Evolutionary conservation across 1,284 basidiomycete species (phyloP).

Genomic region (Irpex rosettiformis): DNA sequence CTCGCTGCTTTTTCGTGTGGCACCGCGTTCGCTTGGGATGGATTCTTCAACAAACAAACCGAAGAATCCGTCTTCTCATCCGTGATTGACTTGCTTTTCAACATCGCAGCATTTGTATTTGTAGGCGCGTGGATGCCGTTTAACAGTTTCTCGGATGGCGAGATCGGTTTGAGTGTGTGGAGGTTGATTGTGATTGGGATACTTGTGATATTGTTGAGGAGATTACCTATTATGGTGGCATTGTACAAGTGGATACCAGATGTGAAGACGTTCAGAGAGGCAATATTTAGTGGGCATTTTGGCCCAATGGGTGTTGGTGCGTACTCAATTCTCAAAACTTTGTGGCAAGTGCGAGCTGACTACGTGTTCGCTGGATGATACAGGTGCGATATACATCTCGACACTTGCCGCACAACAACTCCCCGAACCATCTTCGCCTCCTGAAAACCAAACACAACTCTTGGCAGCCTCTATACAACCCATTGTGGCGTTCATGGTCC

Average conservation of each 20-base stretch:
- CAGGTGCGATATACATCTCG: slow-evolving; percentile 87
- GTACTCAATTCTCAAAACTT: slow-evolving; percentile 21
- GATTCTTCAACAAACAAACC: slow-evolving; percentile 96
- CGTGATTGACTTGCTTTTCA: slow-evolving; percentile 92
- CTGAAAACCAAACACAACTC: slow-evolving; percentile 59
- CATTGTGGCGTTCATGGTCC: slow-evolving; percentile 88
- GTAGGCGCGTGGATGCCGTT: slow-evolving; percentile 97
- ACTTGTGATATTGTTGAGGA: slow-evolving; percentile 72
- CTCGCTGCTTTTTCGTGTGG: slow-evolving; percentile 95
- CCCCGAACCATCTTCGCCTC: slow-evolving; percentile 50
- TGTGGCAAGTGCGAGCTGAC: slow-evolving; percentile 10
- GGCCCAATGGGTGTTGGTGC: slow-evolving; percentile 86
- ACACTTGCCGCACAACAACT: slow-evolving; percentile 78
- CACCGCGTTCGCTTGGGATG: slow-evolving; percentile 97
- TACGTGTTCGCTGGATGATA: slow-evolving; percentile 21
- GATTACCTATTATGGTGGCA: slow-evolving; percentile 81
- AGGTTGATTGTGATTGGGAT: slow-evolving; percentile 81
- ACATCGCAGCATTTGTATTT: slow-evolving; percentile 87
- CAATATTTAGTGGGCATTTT: slow-evolving; percentile 89
- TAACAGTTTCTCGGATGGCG: slow-evolving; percentile 60
- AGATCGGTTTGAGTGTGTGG: slow-evolving; percentile 77
- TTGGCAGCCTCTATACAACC: slow-evolving; percentile 81
- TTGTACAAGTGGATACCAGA: slow-evolving; percentile 91
- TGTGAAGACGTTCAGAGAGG: slow-evolving; percentile 86
- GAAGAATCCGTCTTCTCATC: slow-evolving; percentile 94